Evolutionary conservation across 1,139 yeast genomes (phyloP), one percentile per base, ranked within the genome.

Genomic region (Meyerozyma athensensis): DNA sequence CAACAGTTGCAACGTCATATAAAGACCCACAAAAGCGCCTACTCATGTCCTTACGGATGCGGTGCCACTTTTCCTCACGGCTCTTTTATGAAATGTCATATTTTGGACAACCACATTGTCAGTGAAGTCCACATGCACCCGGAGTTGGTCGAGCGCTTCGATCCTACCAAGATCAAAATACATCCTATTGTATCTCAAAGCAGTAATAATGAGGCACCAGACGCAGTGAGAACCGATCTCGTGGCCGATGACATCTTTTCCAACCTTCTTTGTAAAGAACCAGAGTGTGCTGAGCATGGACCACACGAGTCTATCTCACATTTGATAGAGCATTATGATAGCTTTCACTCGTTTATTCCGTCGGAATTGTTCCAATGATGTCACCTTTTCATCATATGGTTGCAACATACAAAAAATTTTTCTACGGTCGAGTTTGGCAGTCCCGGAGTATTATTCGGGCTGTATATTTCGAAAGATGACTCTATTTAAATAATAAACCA

Each of bases 1-100:
- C 49, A 46, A 31, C 46, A 43, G 3, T 34, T 47, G 5, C 22
- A 39, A 12, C 44, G 52, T 16, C 54, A 49, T 41, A 45, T 40
- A 37, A 43, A 40, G 33, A 47, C 50, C 10, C 54, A 49, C 35
- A 39, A 43, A 3, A 42, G 39, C 28, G n/a, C 35, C 36, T 13
- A 41, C n/a, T 26, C 16, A 5, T 36, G 38, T n/a, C 38, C 38
- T 2, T 36, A 36, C 20, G 36, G 18, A 21, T 36, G 38, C 33
- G 38, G 32, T 7, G 6, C 24, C 10, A 12, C n/a, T 4, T 36
- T 36, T 24, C 19, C 33, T 4, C 30, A 19, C 8, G 36, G 26
- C 8, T 30, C 14, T 5, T 20, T 21, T 12, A 28, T 36, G 17
- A 18, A 18, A 10, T 10, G n/a, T 8, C 38, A 36, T 17, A 33